Percentiles rank a stretch among this genome's conserved stretches.
Conservation (phyloP, 2,329 filamentous ascomycete species). For the Cladobotryum mycophilum region DNA sequence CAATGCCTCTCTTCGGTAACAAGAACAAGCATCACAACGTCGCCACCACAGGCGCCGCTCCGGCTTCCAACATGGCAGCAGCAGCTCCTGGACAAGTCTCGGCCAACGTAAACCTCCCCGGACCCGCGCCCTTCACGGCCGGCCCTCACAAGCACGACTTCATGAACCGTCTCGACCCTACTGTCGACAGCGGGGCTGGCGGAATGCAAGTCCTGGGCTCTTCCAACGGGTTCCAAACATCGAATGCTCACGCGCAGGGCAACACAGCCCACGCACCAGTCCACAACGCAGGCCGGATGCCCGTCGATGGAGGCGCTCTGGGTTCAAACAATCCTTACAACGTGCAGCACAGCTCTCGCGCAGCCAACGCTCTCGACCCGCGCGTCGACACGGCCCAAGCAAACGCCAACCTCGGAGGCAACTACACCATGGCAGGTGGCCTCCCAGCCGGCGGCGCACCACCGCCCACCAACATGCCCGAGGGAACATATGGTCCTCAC, state of each 20-base stretch:
- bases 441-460: neutral
- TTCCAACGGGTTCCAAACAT: neutral
- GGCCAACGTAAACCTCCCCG: conserved; percentile 8
- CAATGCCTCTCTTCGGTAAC: too few species aligned
- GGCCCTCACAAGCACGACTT: conserved; percentile 13
- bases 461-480: conserved; percentile 1
- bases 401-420: neutral
- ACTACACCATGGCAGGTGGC: conserved; percentile 7
- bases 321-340: conserved; percentile 7
- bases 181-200: conserved; percentile 11
- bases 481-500: conserved; percentile 22
- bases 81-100: neutral
- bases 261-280: neutral
- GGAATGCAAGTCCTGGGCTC: conserved; percentile 6
- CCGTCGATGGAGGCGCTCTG: neutral
- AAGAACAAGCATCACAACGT: too few species aligned
- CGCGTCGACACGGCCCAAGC: conserved; percentile 33
- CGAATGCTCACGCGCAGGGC: neutral
- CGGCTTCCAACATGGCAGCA: too few species aligned
- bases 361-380: conserved; percentile 41
- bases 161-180: conserved; percentile 14
- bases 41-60: too few species aligned
- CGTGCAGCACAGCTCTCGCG: conserved; percentile 27
- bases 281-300: neutral
- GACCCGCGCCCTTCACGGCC: conserved; percentile 13